These are phyloP conservation scores for Omphalea diandra DNA, from an alignment of 441 rosid genomes.

Conservation along the genomic window DNA sequence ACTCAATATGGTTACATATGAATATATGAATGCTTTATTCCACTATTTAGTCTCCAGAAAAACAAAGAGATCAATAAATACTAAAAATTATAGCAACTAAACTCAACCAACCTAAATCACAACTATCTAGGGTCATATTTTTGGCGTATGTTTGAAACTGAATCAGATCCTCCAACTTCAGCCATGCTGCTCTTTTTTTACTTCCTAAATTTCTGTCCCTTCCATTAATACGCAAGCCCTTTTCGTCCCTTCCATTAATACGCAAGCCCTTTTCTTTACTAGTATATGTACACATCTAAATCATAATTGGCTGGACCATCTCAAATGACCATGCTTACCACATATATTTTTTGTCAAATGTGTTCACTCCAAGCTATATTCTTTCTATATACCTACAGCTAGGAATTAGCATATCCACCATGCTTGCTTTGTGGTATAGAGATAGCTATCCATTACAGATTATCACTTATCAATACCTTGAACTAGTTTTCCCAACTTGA, in stretches of 20 bases:
- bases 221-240: background rate
- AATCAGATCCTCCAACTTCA: too few relatives aligned
- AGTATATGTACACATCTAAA: background rate
- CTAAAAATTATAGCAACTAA: too few relatives aligned
- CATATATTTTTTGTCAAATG: background rate
- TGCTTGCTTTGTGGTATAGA: background rate
- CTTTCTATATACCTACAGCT: background rate
- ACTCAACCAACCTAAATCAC: too few relatives aligned
- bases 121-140: too few relatives aligned
- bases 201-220: background rate
- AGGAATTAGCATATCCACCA: background rate
- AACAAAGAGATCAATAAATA: too few relatives aligned
- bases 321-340: background rate
- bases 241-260: background rate
- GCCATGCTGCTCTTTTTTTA: too few relatives aligned
- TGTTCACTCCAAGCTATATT: background rate
- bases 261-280: background rate
- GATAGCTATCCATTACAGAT: background rate
- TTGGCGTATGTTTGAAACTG: too few relatives aligned
- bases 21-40: too few relatives aligned
- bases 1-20: too few relatives aligned
- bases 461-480: background rate
- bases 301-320: background rate
- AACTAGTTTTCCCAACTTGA: background rate
- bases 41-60: too few relatives aligned